phyloP scores from a whole-genome alignment of 1,284 basidiomycete species.

The Ceratobasidium sp. region DNA sequence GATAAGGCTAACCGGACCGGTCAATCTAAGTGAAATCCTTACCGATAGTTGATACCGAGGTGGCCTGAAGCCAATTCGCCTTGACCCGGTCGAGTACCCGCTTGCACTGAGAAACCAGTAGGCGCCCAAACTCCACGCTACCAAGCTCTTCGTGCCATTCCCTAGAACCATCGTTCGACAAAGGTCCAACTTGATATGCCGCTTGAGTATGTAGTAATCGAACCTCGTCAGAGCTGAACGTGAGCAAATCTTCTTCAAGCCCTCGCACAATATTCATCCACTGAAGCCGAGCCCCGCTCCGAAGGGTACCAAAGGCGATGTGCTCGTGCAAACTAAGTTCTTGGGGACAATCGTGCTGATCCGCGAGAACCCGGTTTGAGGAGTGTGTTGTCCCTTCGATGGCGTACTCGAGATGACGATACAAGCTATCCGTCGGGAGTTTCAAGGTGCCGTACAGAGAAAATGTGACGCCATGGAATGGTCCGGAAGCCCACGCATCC shows the following conservation, averaged over 20 bases:
- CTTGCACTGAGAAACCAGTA: background rate
- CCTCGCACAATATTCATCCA: slow-evolving; percentile 60
- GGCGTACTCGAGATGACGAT: slow-evolving; percentile 52
- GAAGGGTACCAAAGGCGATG: slow-evolving; percentile 54
- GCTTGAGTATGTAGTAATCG: slow-evolving; percentile 54
- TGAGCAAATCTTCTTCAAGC: slow-evolving; percentile 51
- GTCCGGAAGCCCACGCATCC: slow-evolving; percentile 40
- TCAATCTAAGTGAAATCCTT: background rate
- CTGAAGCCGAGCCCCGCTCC: slow-evolving; percentile 55
- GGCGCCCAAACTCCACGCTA: slow-evolving; percentile 1
- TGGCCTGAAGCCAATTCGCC: slow-evolving; percentile 34
- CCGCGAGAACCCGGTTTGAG: slow-evolving; percentile 55
- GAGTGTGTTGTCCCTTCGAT: slow-evolving; percentile 53
- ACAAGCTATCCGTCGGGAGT: slow-evolving; percentile 49
- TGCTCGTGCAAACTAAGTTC: slow-evolving; percentile 56
- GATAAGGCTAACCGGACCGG: background rate
- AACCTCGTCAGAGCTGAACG: slow-evolving; percentile 53
- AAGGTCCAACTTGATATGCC: slow-evolving; percentile 44
- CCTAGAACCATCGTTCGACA: background rate
- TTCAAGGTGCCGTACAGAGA: slow-evolving; percentile 48
- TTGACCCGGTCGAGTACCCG: slow-evolving; percentile 15
- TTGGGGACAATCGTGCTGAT: slow-evolving; percentile 52
- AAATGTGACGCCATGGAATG: slow-evolving; percentile 45
- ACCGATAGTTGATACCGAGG: slow-evolving; percentile 13
- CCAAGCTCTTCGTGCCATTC: slow-evolving; percentile 38